Evolutionary conservation across 306 rosid genomes (phyloP).

Genomic region (Calophaca sinica): DNA sequence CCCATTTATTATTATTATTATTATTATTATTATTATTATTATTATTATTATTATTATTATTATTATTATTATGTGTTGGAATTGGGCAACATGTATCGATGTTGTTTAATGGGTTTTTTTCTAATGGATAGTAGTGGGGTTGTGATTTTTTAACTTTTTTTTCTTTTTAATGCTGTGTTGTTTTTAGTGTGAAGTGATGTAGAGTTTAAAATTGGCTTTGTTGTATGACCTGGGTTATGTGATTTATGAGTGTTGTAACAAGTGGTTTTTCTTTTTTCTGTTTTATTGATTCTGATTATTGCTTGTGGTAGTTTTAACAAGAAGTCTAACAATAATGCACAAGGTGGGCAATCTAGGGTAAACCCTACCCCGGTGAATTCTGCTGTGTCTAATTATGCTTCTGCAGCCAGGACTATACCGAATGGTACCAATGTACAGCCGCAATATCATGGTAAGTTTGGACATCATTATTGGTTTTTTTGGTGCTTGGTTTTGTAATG

Average conservation of each 20-base stretch:
- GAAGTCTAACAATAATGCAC: constrained; percentile 82
- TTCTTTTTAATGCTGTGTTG: not conserved
- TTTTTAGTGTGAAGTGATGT: constrained; percentile 10
- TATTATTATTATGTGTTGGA: not conserved
- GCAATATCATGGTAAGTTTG: constrained; percentile 64
- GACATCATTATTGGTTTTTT: not conserved
- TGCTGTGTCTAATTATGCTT: constrained; percentile 56
- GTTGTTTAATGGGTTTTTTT: not conserved
- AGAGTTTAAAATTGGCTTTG: constrained; percentile 15
- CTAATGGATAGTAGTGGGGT: constrained; percentile 19
- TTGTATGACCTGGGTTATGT: not conserved
- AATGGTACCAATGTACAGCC: constrained; percentile 74
- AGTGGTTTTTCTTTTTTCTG: not conserved
- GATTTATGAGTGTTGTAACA: not conserved
- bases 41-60: not conserved
- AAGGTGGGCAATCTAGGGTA: constrained; percentile 89
- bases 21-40: no score
- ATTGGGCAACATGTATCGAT: not conserved
- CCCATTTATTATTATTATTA: no score
- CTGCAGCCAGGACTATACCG: constrained; percentile 60
- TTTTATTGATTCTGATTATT: constrained; percentile 44
- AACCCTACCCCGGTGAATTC: constrained; percentile 61
- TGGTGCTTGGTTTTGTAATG: not conserved
- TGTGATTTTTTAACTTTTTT: constrained; percentile 5
- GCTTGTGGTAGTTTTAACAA: constrained; percentile 61